Evolutionary conservation across 176 grass and related monocot species (phyloP).

Genomic region (Melocanna baccifera): DNA sequence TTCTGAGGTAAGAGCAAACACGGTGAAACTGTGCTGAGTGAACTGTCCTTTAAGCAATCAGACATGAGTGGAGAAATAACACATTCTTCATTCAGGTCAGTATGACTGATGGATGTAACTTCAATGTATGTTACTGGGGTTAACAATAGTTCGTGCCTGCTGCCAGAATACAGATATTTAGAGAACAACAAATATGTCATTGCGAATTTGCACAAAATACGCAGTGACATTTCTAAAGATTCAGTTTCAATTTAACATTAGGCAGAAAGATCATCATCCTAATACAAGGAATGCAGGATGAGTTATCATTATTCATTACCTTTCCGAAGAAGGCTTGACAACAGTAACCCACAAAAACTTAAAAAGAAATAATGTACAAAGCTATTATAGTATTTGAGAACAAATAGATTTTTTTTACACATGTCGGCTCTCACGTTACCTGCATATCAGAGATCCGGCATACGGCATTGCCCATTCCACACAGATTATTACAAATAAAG

Average conservation of each 20-base stretch:
- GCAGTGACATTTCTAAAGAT: not conserved
- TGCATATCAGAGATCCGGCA: not conserved
- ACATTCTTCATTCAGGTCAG: constrained; percentile 27
- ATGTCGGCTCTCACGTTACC: not conserved
- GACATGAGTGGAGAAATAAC: constrained; percentile 27
- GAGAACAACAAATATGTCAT: constrained; percentile 3
- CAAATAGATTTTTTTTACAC: not conserved
- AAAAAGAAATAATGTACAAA: not conserved
- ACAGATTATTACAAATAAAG: constrained; percentile 8
- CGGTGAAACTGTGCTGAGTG: constrained; percentile 11
- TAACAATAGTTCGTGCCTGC: constrained; percentile 48
- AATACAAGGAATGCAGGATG: not conserved
- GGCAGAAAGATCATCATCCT: not conserved
- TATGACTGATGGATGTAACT: constrained; percentile 58
- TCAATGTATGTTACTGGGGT: constrained; percentile 81
- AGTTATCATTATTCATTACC: not conserved
- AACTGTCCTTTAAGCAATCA: constrained; percentile 32
- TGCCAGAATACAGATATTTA: constrained; percentile 40
- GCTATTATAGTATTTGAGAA: not conserved
- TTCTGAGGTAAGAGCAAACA: constrained; percentile 45
- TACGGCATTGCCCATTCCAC: not conserved
- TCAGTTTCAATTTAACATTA: not conserved
- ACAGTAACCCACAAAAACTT: not conserved
- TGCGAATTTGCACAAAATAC: constrained; percentile 3
- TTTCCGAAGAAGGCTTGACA: not conserved